phyloP scores from a whole-genome alignment of 2,329 filamentous ascomycete species.

The Passalora sequoiae region DNA sequence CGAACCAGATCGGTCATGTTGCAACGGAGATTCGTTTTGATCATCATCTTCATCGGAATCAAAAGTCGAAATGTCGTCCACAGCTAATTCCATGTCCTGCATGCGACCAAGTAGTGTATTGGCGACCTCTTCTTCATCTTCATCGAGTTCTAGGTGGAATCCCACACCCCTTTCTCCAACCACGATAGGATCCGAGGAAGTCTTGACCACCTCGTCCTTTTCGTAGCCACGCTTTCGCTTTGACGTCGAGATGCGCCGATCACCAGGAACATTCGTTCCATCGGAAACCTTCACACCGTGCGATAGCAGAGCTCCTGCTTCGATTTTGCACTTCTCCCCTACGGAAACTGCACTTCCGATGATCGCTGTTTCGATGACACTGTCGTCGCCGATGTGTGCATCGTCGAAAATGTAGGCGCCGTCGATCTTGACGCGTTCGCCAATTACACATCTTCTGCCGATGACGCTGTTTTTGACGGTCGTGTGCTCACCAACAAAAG shows the following conservation, averaged over 20 bases:
- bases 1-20: constrained; percentile 34
- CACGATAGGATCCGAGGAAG: constrained; percentile 45
- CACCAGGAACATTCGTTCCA: constrained; percentile 44
- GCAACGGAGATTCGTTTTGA: constrained; percentile 39
- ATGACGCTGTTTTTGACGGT: constrained; percentile 71
- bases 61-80: constrained; percentile 55
- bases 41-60: constrained; percentile 46
- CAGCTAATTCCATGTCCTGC: constrained; percentile 46
- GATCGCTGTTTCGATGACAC: constrained; percentile 65
- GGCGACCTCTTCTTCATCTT: constrained; percentile 55
- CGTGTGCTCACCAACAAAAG: constrained; percentile 67
- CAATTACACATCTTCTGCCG: constrained; percentile 79
- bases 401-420: constrained; percentile 87
- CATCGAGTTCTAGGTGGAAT: constrained; percentile 56
- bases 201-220: constrained; percentile 33
- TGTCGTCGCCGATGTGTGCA: constrained; percentile 68
- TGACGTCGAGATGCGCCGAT: constrained; percentile 43
- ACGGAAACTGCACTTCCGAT: constrained; percentile 68
- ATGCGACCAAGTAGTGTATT: constrained; percentile 34
- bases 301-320: constrained; percentile 71
- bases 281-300: constrained; percentile 70
- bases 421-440: constrained; percentile 72
- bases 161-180: constrained; percentile 58
- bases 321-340: constrained; percentile 64
- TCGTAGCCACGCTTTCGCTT: constrained; percentile 45